Base-by-base conservation (phyloP, 2,329 filamentous ascomycete genomes). In the Alternaria triticina region DNA sequence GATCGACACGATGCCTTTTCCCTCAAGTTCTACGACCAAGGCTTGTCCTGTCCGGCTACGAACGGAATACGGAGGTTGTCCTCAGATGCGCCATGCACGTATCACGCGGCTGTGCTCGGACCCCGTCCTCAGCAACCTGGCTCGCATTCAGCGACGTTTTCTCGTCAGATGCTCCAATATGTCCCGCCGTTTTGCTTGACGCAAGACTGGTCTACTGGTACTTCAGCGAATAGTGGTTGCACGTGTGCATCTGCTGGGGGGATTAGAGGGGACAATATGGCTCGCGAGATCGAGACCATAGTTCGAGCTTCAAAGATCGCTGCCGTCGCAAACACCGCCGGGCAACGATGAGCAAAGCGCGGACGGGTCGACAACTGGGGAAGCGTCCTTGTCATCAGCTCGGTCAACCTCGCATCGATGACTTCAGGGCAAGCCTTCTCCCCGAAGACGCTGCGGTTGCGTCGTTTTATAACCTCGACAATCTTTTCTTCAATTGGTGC, bases 211-310 rank as follows among this genome's bases (percentile, higher is more conserved):
- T 44, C 30, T 7, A 52, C 62, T 20, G 62, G 62, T 1, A 62
- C 50, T 28, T 59, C 62, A 8, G 30, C 59, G 15, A 62, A 28
- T 15, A 44, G n/a, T 12, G 59, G 62, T 6, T 65, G 62, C 30
- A 62, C 50, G 5, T 65, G 62, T 17, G 28, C 17, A 23, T 25
- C 61, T 6, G 13, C 47, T 25, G 6, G 12, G n/a, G 10, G 27
- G 2, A 23, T 46, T 1, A 15, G 27, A 27, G 9, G 44, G 2
- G 55, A 59, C 9, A 46, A 43, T 1, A 59, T 65, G 44, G 11
- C 27, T 25, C 55, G 55, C 36, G 62, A 65, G 0, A 25, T 65
- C 23, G 59, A 65, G 1, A 20, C 12, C 3, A 61, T 64, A 9
- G 28, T 54, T 7, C 43, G 43, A 51, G 40, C 43, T 47, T 30